Percentiles rank a stretch among this genome's conserved stretches.
Conservation (phyloP, 2,329 filamentous ascomycete species). For the Claviceps sorghi region DNA sequence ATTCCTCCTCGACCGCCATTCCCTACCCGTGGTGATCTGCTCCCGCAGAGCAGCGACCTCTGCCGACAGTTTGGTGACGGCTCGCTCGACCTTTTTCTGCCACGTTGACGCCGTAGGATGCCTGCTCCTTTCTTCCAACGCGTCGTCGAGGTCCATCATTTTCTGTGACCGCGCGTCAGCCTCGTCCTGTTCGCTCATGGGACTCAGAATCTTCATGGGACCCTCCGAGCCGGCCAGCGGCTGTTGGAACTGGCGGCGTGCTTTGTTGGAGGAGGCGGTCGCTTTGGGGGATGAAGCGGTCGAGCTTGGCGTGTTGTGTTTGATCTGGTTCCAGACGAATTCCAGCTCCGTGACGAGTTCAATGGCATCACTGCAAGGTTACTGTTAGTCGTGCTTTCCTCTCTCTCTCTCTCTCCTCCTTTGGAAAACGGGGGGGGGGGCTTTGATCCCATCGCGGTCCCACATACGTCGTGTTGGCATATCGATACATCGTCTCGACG, state of each 20-base stretch:
- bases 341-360: constrained; percentile 91
- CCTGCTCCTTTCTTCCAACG: constrained; percentile 25
- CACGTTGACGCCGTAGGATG: constrained; percentile 42
- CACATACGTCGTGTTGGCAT: constrained; percentile 68
- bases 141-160: constrained; percentile 31
- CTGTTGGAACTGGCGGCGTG: constrained; percentile 30
- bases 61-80: constrained; percentile 76
- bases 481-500: constrained; percentile 93
- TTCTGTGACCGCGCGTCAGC: constrained; percentile 40
- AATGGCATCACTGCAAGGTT: constrained; percentile 48
- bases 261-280: constrained; percentile 16
- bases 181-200: constrained; percentile 73
- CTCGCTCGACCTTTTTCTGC: constrained; percentile 70
- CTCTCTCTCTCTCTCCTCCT: background rate
- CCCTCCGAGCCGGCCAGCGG: constrained; percentile 34
- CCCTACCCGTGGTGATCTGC: constrained; percentile 65
- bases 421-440: background rate
- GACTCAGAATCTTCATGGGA: constrained; percentile 59
- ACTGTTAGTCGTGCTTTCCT: background rate
- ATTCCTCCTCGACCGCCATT: constrained; percentile 52
- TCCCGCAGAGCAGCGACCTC: constrained; percentile 87
- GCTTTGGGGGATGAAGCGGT: constrained; percentile 41
- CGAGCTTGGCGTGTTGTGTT: constrained; percentile 61
- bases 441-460: background rate
- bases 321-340: constrained; percentile 98